Evolutionary conservation across 805 yeast genomes (phyloP), one percentile per base, ranked within the genome.

Genomic region (Wickerhamomyces pijperi): DNA sequence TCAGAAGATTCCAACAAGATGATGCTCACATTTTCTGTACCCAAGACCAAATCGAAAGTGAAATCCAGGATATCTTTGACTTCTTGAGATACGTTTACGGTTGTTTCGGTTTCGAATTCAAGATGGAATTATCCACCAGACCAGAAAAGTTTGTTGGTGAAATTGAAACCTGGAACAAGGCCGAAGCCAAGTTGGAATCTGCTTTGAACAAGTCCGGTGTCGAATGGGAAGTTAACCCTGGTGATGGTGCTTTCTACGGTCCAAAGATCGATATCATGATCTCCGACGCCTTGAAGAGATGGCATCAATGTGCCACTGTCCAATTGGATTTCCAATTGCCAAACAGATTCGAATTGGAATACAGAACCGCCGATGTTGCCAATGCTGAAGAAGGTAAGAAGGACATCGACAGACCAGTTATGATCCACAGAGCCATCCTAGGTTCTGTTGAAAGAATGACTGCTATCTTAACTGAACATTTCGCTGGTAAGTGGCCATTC

Each of bases 361-460:
- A 73, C 70, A 82, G 83, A 66, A 73, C 83, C 37, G 78, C 75
- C 65, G 82, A 72, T 47, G 61, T 55, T 39, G 61, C 64, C 12
- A 59, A 60, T 38, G 75, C 49, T 40, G 58, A 53, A 36, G 59
- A 54, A 54, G 74, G 65, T 35, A 52, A 59, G n/a, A 69, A 72
- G 47, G 74, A 73, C 45, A 70, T 70, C 51, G 75, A 72, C 42
- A 83, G 95, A 64, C 99, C 99, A 38, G 99, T 92, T 40, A 92
- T 92, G 97, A 90, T 92, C 58, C 99, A 92, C 71, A 84, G 99
- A 68, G 99, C 99, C 49, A 86, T 92, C 50, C 75, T 90, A 59
- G 99, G 99, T 51, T 85, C 96, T 35, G 94, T 92, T 44, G 99
- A 92, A 73, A 84, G 99, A 74, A 88, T 92, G 97, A 84, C 95